Percentiles rank a stretch among this genome's conserved stretches.
phyloP scores from a whole-genome alignment of 2,329 filamentous ascomycete species.

The Furcasterigmium sp. region DNA sequence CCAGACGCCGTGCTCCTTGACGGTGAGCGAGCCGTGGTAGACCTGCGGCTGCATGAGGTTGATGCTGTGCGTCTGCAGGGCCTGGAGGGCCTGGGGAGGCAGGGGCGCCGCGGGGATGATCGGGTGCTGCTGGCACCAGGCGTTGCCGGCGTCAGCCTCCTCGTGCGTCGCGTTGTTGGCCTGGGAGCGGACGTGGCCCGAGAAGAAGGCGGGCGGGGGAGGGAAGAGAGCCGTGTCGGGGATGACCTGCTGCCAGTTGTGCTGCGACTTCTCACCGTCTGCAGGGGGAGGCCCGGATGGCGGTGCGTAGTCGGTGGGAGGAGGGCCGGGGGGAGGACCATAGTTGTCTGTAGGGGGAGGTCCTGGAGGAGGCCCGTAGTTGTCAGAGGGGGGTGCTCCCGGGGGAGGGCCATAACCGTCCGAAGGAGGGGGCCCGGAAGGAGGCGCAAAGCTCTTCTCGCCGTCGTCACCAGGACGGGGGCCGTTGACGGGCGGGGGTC shows the following conservation, averaged over 20 bases:
- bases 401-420: conserved; percentile 25
- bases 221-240: conserved; percentile 70
- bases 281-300: conserved; percentile 20
- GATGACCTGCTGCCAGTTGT: conserved; percentile 67
- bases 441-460: conserved; percentile 16
- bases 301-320: conserved; percentile 16
- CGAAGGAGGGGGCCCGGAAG: conserved; percentile 23
- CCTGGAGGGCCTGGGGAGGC: conserved; percentile 37
- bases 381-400: conserved; percentile 23
- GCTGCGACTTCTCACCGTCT: conserved; percentile 30
- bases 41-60: conserved; percentile 45
- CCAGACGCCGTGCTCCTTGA: conserved; percentile 47
- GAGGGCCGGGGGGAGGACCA: conserved; percentile 31
- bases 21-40: conserved; percentile 41
- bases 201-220: conserved; percentile 64
- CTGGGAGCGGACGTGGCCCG: conserved; percentile 58
- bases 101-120: conserved; percentile 50
- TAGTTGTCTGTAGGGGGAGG: conserved; percentile 22
- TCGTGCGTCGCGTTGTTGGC: conserved; percentile 63
- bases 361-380: conserved; percentile 21
- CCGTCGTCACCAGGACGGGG: conserved; percentile 11
- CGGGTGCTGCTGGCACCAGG: conserved; percentile 59
- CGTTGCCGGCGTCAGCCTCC: conserved; percentile 58
- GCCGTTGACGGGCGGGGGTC: conserved; percentile 33
- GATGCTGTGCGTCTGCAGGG: conserved; percentile 47